Percentiles rank a stretch among this genome's conserved stretches.
Evolutionary conservation across 768 basidiomycete species (phyloP).

Genomic region (Mycena leptocephala): DNA sequence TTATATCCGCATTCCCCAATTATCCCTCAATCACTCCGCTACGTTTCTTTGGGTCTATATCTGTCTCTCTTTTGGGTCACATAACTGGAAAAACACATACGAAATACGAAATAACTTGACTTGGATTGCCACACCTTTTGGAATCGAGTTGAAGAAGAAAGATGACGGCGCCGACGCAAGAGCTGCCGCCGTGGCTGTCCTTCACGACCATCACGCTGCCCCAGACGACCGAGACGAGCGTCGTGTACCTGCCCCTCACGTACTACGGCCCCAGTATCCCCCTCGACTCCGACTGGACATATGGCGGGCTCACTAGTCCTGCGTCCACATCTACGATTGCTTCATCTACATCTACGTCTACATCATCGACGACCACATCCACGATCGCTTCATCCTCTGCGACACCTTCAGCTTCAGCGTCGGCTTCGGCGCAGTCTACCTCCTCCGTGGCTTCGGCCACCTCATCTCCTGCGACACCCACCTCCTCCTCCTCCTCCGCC

Average conservation of each 20-base stretch:
- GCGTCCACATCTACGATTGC: conserved; percentile 49
- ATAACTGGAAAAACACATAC: neutral
- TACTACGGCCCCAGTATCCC: conserved; percentile 91
- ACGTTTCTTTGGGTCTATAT: neutral
- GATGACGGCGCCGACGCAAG: conserved; percentile 78
- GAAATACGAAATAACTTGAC: neutral
- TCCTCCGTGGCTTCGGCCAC: conserved; percentile 36
- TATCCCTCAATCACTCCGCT: neutral
- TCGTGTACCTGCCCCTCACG: conserved; percentile 80
- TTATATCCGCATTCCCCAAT: neutral
- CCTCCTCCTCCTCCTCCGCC: conserved; percentile 48
- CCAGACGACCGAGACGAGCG: conserved; percentile 69
- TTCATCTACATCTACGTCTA: conserved; percentile 40
- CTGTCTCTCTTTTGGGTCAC: neutral
- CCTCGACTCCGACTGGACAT: conserved; percentile 79
- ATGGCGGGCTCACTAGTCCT: conserved; percentile 83
- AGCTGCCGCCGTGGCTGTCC: conserved; percentile 83
- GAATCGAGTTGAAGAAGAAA: too few species aligned
- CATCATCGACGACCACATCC: conserved; percentile 44
- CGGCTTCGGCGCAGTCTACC: conserved; percentile 43
- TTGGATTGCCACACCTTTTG: neutral
- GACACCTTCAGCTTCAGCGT: conserved; percentile 49
- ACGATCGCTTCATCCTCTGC: conserved; percentile 48
- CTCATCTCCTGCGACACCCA: conserved; percentile 50
- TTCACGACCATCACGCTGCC: conserved; percentile 67